Conservation (phyloP, 116 monocot genomes). For the Cymodocea nodosa region DNA sequence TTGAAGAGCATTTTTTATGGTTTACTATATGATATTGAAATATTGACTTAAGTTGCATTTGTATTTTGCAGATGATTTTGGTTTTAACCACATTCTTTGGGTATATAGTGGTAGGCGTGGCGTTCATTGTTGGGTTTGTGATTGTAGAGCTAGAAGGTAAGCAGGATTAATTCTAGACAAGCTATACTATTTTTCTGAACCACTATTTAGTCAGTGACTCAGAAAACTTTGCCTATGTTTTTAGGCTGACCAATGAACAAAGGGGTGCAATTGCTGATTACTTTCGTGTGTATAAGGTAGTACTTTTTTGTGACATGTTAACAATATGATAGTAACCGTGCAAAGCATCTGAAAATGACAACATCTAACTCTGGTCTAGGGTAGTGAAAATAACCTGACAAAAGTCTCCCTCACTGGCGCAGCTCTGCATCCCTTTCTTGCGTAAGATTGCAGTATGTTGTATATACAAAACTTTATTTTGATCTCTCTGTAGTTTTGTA, state of each 20-base stretch:
- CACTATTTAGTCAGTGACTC: not conserved
- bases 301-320: not conserved
- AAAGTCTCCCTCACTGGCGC: slow-evolving; percentile 70
- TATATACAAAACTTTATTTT: not conserved
- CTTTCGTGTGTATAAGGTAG: slow-evolving; percentile 83
- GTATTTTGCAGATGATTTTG: slow-evolving; percentile 79
- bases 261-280: slow-evolving; percentile 84
- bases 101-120: slow-evolving; percentile 98
- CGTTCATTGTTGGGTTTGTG: slow-evolving; percentile 99
- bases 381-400: slow-evolving; percentile 69
- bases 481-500: not conserved
- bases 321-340: not conserved
- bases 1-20: too few relatives aligned
- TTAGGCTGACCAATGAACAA: slow-evolving; percentile 83
- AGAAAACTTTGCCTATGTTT: not conserved
- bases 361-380: slow-evolving; percentile 22
- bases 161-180: not conserved
- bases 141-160: slow-evolving; percentile 92
- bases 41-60: not conserved
- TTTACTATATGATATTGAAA: too few relatives aligned
- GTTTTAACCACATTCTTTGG: slow-evolving; percentile 95
- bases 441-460: slow-evolving; percentile 28
- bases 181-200: not conserved
- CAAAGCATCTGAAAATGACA: not conserved
- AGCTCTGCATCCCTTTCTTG: slow-evolving; percentile 85